Base-by-base conservation (phyloP, 805 yeast species). In the Metschnikowia picachoensis region DNA sequence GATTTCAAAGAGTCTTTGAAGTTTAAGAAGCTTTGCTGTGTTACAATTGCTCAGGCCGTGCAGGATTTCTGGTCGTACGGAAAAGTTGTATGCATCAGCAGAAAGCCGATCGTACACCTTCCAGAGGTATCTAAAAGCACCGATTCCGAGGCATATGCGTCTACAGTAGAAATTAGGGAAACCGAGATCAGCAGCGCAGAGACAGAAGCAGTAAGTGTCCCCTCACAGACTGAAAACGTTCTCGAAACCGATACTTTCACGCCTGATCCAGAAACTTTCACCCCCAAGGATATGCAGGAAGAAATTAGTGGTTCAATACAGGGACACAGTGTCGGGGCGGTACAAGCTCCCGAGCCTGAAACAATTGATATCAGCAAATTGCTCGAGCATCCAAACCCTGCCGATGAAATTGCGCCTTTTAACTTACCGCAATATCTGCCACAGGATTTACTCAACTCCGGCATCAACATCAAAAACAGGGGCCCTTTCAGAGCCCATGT, bases 51-150 rank as follows among this genome's bases (percentile, higher is more conserved):
- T 0, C 83, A 80, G 48, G 85, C 90, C 0, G 77, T 92, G 2
- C 65, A 70, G 59, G 95, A 87, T 50, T 89, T 82, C 61, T 88
- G 96, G 95, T 70, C 59, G 1, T 79, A 76, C 54, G 97, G 97
- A 0, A 82, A 80, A 59, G 66, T 61, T 8, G 77, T 76, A 16
- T 83, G 95, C 58, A 68, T 88, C 12, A 79, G 75, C 48, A 64
- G 77, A 41, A 76, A 70, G 52, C 73, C 77, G 3, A 73, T 81
- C 16, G 53, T 43, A 14, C 58, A 56, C 41, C 37, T 65, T 17
- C 28, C 38, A n/a, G 47, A 32, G 8, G 11, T 28, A 12, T 27
- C 37, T 3, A 20, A 6, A 14, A 20, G 30, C 8, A 30, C 39
- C 2, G 44, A 41, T 4, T 30, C 35, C 35, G 39, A 17, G 8